A percentile compares a stretch with the other conserved stretches of the same genome.
Conservation (phyloP, 305 asterid genomes). For the Solanum hybrid region DNA sequence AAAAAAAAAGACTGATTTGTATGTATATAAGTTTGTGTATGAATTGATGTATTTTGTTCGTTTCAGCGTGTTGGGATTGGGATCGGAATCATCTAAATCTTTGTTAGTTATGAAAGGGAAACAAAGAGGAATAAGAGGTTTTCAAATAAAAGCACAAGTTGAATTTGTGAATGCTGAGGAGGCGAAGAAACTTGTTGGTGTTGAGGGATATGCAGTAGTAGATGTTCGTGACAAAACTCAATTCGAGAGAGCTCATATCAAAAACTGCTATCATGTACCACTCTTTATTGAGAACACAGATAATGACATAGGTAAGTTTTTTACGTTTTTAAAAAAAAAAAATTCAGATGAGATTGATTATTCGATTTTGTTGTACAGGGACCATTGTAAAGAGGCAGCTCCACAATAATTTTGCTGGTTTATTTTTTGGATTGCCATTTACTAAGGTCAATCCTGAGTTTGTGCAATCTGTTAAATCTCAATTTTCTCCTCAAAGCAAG, state of each 20-base stretch:
- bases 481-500: slow-evolving; percentile 69
- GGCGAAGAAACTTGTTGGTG: slow-evolving; percentile 66
- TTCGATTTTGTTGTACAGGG: slow-evolving; percentile 29
- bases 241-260: slow-evolving; percentile 73
- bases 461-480: slow-evolving; percentile 52
- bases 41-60: not conserved
- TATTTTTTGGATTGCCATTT: slow-evolving; percentile 80
- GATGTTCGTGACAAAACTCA: slow-evolving; percentile 80
- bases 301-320: slow-evolving; percentile 53
- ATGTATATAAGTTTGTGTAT: not conserved
- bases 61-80: slow-evolving; percentile 46
- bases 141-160: slow-evolving; percentile 49
- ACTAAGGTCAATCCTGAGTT: slow-evolving; percentile 75
- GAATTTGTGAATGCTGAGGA: slow-evolving; percentile 55
- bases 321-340: too few relatives aligned
- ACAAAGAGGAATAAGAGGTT: slow-evolving; percentile 23
- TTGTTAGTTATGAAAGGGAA: slow-evolving; percentile 26
- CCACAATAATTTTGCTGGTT: slow-evolving; percentile 90
- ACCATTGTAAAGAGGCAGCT: slow-evolving; percentile 59
- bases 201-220: slow-evolving; percentile 56
- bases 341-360: not conserved
- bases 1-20: not conserved
- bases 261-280: slow-evolving; percentile 67
- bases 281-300: slow-evolving; percentile 73
- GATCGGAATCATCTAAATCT: not conserved